phyloP scores from a whole-genome alignment of 139 green algal genomes.

The Axilococcus clingmanii region DNA sequence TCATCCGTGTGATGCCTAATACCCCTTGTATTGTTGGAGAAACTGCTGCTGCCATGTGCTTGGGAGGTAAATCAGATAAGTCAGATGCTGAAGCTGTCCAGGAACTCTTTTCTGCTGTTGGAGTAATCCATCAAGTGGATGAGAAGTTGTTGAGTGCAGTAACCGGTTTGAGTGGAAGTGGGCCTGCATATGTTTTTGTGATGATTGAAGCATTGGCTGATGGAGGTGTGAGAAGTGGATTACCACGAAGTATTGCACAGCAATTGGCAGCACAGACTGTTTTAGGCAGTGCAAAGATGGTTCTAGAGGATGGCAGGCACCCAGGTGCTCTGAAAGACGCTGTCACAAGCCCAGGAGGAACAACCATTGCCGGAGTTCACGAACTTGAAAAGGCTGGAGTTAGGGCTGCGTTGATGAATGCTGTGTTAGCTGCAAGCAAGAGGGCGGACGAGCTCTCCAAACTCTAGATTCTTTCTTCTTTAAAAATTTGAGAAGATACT shows the following conservation, averaged over 20 bases:
- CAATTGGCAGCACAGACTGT: conserved; percentile 58
- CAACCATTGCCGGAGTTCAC: conserved; percentile 89
- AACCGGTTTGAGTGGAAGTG: conserved; percentile 83
- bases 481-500: neutral
- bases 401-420: conserved; percentile 77
- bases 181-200: conserved; percentile 91
- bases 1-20: conserved; percentile 97
- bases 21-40: conserved; percentile 90
- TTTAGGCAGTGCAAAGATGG: conserved; percentile 90
- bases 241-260: conserved; percentile 73
- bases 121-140: conserved; percentile 57
- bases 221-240: conserved; percentile 77
- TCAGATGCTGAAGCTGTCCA: conserved; percentile 55
- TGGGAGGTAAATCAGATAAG: conserved; percentile 30
- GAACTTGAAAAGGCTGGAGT: conserved; percentile 83
- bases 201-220: conserved; percentile 95
- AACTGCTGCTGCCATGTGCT: conserved; percentile 80
- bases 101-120: conserved; percentile 61
- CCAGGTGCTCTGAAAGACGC: conserved; percentile 85
- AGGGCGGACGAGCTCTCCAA: conserved; percentile 68
- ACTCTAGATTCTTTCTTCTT: too few relatives aligned
- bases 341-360: conserved; percentile 83
- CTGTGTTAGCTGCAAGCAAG: conserved; percentile 70
- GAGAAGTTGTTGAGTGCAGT: conserved; percentile 89
- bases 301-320: conserved; percentile 89